Conservation (phyloP, 345 rosid genomes). For the Gossypium longicalyx region DNA sequence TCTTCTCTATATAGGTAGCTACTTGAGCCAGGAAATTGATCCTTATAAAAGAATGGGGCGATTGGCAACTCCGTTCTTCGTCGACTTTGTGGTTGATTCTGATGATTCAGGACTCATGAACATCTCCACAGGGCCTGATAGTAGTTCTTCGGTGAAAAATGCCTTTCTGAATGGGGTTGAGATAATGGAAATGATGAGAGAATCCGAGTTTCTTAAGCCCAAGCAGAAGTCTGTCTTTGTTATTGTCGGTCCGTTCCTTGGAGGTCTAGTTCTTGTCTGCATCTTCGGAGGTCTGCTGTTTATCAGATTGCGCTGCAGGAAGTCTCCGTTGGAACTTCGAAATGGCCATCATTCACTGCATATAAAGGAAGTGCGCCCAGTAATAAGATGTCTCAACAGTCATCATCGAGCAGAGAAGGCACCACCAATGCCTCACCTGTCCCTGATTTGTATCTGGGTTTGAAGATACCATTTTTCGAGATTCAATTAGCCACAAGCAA, state of each 20-base stretch:
- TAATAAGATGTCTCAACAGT: not conserved
- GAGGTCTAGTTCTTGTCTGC: conserved; percentile 24
- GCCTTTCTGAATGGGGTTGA: conserved; percentile 56
- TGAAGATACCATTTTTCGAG: conserved; percentile 35
- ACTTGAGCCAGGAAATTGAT: conserved; percentile 17
- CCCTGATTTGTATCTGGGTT: conserved; percentile 26
- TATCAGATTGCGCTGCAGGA: conserved; percentile 11
- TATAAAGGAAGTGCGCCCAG: not conserved
- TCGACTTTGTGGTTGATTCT: conserved; percentile 40
- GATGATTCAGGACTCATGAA: conserved; percentile 35
- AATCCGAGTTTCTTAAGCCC: not conserved
- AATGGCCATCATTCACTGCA: not conserved
- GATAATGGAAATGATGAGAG: conserved; percentile 38
- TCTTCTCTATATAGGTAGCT: conserved; percentile 31
- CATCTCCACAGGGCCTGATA: conserved; percentile 29
- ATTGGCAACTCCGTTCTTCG: conserved; percentile 32
- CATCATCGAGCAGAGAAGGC: conserved; percentile 11
- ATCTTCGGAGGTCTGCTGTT: conserved; percentile 17
- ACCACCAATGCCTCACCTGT: conserved; percentile 12
- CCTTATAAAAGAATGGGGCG: not conserved
- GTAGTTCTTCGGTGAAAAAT: not conserved
- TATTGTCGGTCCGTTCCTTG: conserved; percentile 27
- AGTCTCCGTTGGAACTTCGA: not conserved
- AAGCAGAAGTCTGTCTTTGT: conserved; percentile 11
- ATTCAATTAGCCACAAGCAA: conserved; percentile 38